phyloP scores from a whole-genome alignment of 2,329 filamentous ascomycete species.

The Fusarium protoensiforme region DNA sequence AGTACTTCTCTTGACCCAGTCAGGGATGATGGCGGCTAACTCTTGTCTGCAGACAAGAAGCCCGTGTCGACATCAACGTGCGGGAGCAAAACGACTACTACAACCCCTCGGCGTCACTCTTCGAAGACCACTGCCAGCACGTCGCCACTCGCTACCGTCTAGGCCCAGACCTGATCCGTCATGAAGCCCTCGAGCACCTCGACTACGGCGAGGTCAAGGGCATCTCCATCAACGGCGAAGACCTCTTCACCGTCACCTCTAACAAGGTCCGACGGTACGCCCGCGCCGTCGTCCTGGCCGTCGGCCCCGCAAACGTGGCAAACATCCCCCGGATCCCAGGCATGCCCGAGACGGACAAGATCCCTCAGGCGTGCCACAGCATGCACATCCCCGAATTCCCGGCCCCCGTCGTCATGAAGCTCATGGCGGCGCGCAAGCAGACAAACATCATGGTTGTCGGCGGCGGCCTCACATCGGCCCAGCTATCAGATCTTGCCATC shows the following conservation, averaged over 20 bases:
- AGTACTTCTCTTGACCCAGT: constrained; percentile 26
- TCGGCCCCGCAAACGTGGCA: constrained; percentile 75
- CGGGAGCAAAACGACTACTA: constrained; percentile 77
- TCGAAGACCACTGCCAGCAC: constrained; percentile 69
- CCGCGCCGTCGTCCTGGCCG: constrained; percentile 74
- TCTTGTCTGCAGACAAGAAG: constrained; percentile 49
- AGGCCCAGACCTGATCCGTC: constrained; percentile 62
- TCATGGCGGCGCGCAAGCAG: constrained; percentile 59
- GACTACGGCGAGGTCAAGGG: constrained; percentile 63
- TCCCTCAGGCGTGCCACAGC: constrained; percentile 68
- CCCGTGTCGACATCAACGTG: constrained; percentile 68
- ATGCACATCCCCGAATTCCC: constrained; percentile 72
- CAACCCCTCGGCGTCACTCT: constrained; percentile 70
- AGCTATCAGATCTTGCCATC: constrained; percentile 75
- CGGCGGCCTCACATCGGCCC: constrained; percentile 80
- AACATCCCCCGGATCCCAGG: constrained; percentile 54
- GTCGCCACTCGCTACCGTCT: constrained; percentile 66
- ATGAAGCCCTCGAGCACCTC: constrained; percentile 71
- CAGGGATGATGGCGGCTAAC: not conserved
- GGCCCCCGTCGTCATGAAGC: constrained; percentile 60
- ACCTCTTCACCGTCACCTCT: constrained; percentile 74
- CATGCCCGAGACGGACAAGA: constrained; percentile 36
- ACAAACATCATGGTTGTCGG: constrained; percentile 78
- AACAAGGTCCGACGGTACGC: constrained; percentile 65
- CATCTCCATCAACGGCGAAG: constrained; percentile 57